Evolutionary conservation across 164 flowering plant genomes (phyloP).

Genomic region (Protea cynaroides): DNA sequence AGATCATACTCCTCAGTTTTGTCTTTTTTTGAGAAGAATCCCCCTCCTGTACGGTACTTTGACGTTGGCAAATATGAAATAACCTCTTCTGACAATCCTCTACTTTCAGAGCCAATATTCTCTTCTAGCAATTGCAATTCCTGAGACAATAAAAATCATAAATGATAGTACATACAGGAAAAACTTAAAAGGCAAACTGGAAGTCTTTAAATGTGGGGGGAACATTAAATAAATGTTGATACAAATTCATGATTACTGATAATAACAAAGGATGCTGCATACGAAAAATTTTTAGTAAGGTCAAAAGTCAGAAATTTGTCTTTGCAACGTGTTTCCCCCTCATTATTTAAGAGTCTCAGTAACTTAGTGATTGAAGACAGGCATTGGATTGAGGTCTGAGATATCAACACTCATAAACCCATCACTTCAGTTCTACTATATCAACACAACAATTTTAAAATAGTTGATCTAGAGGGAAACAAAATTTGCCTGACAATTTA

Average conservation of each 20-base stretch:
- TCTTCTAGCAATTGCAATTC: slow-evolving; percentile 36
- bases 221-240: not conserved
- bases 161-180: not conserved
- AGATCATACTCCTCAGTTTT: slow-evolving; percentile 33
- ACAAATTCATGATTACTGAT: not conserved
- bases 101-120: slow-evolving; percentile 28
- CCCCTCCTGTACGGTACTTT: slow-evolving; percentile 25
- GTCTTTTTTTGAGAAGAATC: slow-evolving; percentile 31
- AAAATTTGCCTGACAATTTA: too few relatives aligned
- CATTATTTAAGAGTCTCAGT: too few relatives aligned
- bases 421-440: too few relatives aligned
- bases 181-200: not conserved
- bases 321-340: too few relatives aligned
- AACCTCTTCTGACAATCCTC: slow-evolving; percentile 37
- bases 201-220: not conserved
- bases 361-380: too few relatives aligned
- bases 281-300: not conserved
- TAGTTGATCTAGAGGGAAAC: too few relatives aligned
- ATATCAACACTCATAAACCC: too few relatives aligned
- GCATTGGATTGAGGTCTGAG: too few relatives aligned
- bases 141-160: slow-evolving; percentile 15
- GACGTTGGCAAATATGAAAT: slow-evolving; percentile 30
- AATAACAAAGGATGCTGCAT: too few relatives aligned
- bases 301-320: too few relatives aligned
- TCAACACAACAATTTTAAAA: too few relatives aligned